Percentiles rank a stretch among this genome's conserved stretches.
These are phyloP conservation scores for Botrytis hyacinthi DNA, from an alignment of 2,329 filamentous ascomycete species.

Conservation along the genomic window DNA sequence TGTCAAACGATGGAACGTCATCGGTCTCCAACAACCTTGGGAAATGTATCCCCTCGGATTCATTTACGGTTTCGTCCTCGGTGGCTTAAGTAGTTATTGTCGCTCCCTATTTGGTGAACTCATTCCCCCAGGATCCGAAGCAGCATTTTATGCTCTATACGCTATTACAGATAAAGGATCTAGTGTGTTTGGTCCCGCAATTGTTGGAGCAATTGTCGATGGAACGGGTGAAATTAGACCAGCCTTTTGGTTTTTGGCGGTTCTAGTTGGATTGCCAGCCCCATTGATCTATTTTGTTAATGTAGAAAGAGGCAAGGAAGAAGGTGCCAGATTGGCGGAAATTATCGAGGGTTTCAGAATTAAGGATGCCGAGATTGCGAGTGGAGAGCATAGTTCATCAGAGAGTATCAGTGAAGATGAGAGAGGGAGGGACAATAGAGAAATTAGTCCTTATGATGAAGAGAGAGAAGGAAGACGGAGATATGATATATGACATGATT, in stretches of 20 bases:
- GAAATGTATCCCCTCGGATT: conserved; percentile 94
- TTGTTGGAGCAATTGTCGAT: conserved; percentile 91
- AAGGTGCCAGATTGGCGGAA: conserved; percentile 62
- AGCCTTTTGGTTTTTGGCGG: conserved; percentile 87
- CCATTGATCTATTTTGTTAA: conserved; percentile 82
- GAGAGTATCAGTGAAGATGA: conserved; percentile 7
- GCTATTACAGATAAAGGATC: conserved; percentile 97
- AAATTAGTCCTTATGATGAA: background rate
- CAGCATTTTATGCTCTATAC: conserved; percentile 82
- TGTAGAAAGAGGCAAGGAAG: conserved; percentile 71
- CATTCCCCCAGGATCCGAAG: conserved; percentile 89
- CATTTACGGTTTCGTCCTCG: conserved; percentile 88
- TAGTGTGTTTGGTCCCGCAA: conserved; percentile 86
- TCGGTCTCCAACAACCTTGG: conserved; percentile 87
- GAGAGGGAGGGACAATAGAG: background rate
- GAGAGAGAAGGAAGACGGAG: background rate
- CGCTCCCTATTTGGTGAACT: conserved; percentile 87
- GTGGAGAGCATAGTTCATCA: background rate
- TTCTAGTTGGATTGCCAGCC: conserved; percentile 75
- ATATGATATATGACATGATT: conserved; percentile 8
- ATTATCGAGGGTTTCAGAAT: conserved; percentile 23
- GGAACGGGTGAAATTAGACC: conserved; percentile 73
- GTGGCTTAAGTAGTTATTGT: conserved; percentile 89
- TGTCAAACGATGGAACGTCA: conserved; percentile 67
- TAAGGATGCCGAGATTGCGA: conserved; percentile 13